A percentile compares a stretch with the other conserved stretches of the same genome.
Evolutionary conservation across 2,329 filamentous ascomycete species (phyloP).

Genomic region (Talaromyces sp.): DNA sequence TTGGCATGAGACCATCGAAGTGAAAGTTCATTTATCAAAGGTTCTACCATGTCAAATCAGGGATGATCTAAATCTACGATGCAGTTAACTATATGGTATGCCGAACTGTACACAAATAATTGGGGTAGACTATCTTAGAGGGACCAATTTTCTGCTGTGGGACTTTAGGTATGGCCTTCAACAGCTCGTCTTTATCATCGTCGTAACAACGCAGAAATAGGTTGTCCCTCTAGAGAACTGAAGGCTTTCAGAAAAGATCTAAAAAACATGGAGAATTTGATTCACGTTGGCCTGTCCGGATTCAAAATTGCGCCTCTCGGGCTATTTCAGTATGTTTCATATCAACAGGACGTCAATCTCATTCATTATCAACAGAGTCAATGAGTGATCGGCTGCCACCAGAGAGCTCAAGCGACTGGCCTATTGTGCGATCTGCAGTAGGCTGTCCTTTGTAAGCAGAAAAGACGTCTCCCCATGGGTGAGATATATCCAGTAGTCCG

Average conservation of each 20-base stretch:
- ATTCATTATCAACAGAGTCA: not conserved
- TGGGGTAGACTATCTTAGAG: not conserved
- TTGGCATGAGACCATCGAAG: too few species aligned
- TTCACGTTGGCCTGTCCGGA: not conserved
- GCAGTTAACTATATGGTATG: not conserved
- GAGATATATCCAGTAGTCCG: not conserved
- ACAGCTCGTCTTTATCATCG: not conserved
- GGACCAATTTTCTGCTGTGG: not conserved
- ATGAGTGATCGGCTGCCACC: not conserved
- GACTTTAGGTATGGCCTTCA: not conserved
- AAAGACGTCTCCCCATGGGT: not conserved
- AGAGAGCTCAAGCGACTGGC: not conserved
- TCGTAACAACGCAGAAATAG: not conserved
- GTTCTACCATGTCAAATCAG: not conserved
- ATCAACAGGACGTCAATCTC: not conserved
- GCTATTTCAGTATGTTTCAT: not conserved
- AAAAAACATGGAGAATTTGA: not conserved
- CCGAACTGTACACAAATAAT: not conserved
- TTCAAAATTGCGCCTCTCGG: not conserved
- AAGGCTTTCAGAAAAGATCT: not conserved
- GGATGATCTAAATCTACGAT: not conserved
- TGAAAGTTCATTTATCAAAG: not conserved
- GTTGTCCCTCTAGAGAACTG: not conserved
- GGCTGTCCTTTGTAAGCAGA: not conserved
- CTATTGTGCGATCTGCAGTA: not conserved